Percentiles rank a stretch among this genome's conserved stretches.
These are phyloP conservation scores for Musa troglodytarum DNA, from an alignment of 176 grass and related monocot genomes.

Conservation along the genomic window DNA sequence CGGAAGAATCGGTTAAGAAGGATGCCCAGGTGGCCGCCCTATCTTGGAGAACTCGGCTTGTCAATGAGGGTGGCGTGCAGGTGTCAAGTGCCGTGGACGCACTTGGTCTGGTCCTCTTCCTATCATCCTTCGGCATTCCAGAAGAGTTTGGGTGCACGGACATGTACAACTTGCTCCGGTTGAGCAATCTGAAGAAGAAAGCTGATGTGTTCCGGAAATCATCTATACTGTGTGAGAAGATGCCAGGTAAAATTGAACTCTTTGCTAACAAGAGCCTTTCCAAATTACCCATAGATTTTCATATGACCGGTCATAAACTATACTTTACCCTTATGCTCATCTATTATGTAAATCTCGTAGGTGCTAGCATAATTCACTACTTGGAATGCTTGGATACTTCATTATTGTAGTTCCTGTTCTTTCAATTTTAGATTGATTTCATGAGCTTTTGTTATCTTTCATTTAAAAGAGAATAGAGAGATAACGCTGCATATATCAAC, in stretches of 20 bases:
- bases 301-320: not conserved
- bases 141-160: slow-evolving; percentile 30
- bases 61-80: slow-evolving; percentile 20
- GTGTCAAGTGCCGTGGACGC: slow-evolving; percentile 30
- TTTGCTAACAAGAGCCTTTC: not conserved
- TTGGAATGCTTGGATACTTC: not conserved
- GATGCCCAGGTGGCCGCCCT: slow-evolving; percentile 23
- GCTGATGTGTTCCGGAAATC: slow-evolving; percentile 39
- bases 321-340: not conserved
- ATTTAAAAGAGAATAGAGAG: too few relatives aligned
- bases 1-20: slow-evolving; percentile 13
- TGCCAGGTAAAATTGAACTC: slow-evolving; percentile 22
- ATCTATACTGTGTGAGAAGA: slow-evolving; percentile 29
- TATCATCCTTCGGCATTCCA: slow-evolving; percentile 38
- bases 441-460: too few relatives aligned
- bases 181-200: slow-evolving; percentile 19
- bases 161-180: slow-evolving; percentile 28
- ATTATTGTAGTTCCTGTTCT: not conserved
- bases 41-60: slow-evolving; percentile 39
- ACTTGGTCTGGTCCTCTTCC: slow-evolving; percentile 41
- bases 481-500: too few relatives aligned
- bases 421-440: not conserved
- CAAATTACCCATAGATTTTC: not conserved
- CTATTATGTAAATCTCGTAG: not conserved
- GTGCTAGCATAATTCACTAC: not conserved